These are phyloP conservation scores for Wickerhamiella galacta DNA, from an alignment of 805 yeast species.

Conservation along the genomic window DNA sequence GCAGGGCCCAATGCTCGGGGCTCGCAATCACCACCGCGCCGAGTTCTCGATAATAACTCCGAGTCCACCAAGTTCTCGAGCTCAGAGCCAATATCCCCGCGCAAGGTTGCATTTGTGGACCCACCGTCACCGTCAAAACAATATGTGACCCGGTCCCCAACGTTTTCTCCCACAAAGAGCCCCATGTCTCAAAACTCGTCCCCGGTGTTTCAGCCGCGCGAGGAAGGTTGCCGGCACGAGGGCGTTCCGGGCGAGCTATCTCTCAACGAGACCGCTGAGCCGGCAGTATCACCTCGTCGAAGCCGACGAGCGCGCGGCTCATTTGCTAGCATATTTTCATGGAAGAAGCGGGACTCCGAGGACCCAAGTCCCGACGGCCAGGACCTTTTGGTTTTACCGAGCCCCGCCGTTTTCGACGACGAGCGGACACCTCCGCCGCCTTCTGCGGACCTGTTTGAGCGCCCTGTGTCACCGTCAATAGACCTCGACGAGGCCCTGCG, in stretches of 20 bases:
- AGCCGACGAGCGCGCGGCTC: too few species aligned
- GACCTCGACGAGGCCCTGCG: constrained; percentile 15
- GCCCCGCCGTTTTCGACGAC: too few species aligned
- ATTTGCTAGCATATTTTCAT: too few species aligned
- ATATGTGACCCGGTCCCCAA: neutral
- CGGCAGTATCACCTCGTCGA: too few species aligned
- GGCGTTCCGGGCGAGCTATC: too few species aligned
- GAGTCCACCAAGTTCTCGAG: neutral
- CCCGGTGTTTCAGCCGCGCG: neutral
- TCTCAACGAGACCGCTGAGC: too few species aligned
- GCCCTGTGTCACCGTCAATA: constrained; percentile 9
- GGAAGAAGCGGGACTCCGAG: too few species aligned
- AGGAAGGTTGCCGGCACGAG: too few species aligned
- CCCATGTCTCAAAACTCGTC: neutral
- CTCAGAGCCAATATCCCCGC: neutral
- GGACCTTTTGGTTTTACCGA: too few species aligned
- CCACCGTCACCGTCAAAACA: neutral
- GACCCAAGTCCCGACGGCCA: too few species aligned
- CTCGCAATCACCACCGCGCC: constrained; percentile 1
- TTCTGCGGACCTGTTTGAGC: too few species aligned
- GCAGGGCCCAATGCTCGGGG: neutral
- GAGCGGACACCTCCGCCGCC: too few species aligned
- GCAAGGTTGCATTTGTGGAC: constrained; percentile 5
- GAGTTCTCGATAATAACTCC: neutral
- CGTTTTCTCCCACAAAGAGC: neutral